These are phyloP conservation scores for Aspergillus bertholletiae DNA, from an alignment of 495 filamentous ascomycete genomes.

Conservation along the genomic window DNA sequence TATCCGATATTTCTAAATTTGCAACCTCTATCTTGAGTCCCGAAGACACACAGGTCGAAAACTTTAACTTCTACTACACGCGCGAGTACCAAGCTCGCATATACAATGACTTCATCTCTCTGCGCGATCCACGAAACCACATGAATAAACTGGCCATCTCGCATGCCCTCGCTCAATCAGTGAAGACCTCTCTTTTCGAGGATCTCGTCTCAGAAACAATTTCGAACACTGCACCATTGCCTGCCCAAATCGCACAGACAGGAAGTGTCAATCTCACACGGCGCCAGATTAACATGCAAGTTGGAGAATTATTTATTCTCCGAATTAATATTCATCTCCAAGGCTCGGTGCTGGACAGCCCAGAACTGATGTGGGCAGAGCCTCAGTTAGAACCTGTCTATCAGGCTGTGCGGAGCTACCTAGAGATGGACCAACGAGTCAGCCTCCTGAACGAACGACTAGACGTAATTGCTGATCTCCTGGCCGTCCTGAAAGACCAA, in stretches of 20 bases:
- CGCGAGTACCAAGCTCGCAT: slow-evolving; percentile 95
- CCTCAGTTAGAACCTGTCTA: slow-evolving; percentile 95
- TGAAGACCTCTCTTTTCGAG: slow-evolving; percentile 96
- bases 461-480: slow-evolving; percentile 88
- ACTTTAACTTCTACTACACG: slow-evolving; percentile 99
- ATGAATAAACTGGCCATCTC: slow-evolving; percentile 98
- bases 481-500: slow-evolving; percentile 95
- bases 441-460: slow-evolving; percentile 82
- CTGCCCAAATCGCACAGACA: slow-evolving; percentile 82
- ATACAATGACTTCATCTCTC: slow-evolving; percentile 97
- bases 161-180: slow-evolving; percentile 89
- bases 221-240: slow-evolving; percentile 81
- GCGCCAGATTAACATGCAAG: slow-evolving; percentile 94
- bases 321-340: slow-evolving; percentile 97
- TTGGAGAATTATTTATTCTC: slow-evolving; percentile 95
- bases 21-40: slow-evolving; percentile 82
- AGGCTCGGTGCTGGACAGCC: slow-evolving; percentile 93
- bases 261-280: slow-evolving; percentile 84
- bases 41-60: slow-evolving; percentile 90
- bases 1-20: slow-evolving; percentile 95
- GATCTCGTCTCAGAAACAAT: slow-evolving; percentile 93
- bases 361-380: slow-evolving; percentile 97
- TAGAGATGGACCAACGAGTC: slow-evolving; percentile 98
- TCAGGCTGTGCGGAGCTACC: slow-evolving; percentile 86
- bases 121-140: slow-evolving; percentile 89